Conservation (phyloP, 306 rosid species). For the Cicer chorassanicum region DNA sequence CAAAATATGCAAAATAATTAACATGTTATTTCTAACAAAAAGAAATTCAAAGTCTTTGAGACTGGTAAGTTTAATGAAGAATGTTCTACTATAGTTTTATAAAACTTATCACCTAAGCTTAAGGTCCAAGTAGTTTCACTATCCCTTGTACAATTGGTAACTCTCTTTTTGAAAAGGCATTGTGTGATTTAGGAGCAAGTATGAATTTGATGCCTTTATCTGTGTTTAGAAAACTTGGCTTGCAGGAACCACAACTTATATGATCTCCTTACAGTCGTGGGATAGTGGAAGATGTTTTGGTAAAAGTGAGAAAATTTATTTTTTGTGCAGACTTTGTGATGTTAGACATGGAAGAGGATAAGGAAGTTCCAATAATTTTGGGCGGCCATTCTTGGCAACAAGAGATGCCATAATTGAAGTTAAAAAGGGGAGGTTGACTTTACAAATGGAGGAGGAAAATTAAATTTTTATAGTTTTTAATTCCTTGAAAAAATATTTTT, state of each 20-base stretch:
- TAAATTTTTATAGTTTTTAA: too few species aligned
- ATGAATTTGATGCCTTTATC: background rate
- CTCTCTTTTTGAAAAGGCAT: background rate
- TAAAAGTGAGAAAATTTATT: too few species aligned
- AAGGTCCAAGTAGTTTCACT: background rate
- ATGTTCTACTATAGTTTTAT: too few species aligned
- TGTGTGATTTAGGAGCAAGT: background rate
- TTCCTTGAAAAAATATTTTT: too few species aligned
- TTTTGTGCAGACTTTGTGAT: too few species aligned
- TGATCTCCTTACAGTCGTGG: background rate
- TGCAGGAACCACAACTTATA: background rate
- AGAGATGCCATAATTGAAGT: background rate
- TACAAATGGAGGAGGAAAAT: background rate
- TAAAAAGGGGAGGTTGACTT: background rate
- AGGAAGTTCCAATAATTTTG: background rate
- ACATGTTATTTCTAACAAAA: too few species aligned
- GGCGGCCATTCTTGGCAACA: background rate
- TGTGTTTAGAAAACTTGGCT: background rate
- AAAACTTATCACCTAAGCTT: too few species aligned
- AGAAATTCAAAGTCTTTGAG: too few species aligned
- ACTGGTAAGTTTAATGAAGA: too few species aligned
- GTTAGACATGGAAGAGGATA: background rate
- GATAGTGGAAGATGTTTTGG: too few species aligned
- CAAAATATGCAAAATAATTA: too few species aligned
- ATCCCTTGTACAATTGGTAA: background rate